phyloP scores from a whole-genome alignment of 768 basidiomycete genomes.

The Vararia minispora region DNA sequence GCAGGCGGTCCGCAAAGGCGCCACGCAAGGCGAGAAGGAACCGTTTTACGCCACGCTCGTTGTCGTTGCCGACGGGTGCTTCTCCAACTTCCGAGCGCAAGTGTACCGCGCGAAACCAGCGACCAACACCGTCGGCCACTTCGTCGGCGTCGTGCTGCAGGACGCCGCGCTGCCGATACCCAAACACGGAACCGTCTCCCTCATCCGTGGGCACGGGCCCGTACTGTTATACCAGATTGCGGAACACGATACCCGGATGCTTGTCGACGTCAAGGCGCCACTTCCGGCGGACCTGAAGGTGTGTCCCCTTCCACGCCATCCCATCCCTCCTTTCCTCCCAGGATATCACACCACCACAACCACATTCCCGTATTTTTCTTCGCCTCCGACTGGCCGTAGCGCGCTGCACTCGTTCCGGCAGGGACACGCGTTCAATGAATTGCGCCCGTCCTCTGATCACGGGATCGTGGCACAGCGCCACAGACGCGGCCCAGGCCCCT shows the following conservation, averaged over 20 bases:
- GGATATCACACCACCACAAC: too few species aligned
- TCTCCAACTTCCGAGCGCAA: constrained; percentile 75
- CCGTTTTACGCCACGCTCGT: constrained; percentile 66
- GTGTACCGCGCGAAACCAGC: constrained; percentile 43
- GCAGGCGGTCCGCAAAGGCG: constrained; percentile 35
- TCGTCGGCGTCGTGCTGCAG: constrained; percentile 77
- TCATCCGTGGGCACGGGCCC: constrained; percentile 74
- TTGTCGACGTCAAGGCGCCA: constrained; percentile 81
- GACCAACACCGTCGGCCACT: constrained; percentile 59
- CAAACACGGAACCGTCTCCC: constrained; percentile 74
- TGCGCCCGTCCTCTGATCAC: too few species aligned
- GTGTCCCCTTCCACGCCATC: constrained; percentile 10
- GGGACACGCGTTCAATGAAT: too few species aligned
- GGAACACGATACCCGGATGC: constrained; percentile 81
- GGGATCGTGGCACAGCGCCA: too few species aligned
- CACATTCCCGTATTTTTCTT: too few species aligned
- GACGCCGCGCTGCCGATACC: constrained; percentile 64
- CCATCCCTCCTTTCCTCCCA: not conserved
- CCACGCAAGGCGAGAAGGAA: constrained; percentile 32
- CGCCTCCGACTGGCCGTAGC: too few species aligned
- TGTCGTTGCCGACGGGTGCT: constrained; percentile 88
- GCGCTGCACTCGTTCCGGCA: too few species aligned
- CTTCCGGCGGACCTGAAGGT: constrained; percentile 78
- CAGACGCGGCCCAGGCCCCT: too few species aligned
- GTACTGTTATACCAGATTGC: constrained; percentile 91